Percentiles rank a stretch among this genome's conserved stretches.
These are phyloP conservation scores for Echria macrotheca DNA, from an alignment of 495 filamentous ascomycete species.

Conservation along the genomic window DNA sequence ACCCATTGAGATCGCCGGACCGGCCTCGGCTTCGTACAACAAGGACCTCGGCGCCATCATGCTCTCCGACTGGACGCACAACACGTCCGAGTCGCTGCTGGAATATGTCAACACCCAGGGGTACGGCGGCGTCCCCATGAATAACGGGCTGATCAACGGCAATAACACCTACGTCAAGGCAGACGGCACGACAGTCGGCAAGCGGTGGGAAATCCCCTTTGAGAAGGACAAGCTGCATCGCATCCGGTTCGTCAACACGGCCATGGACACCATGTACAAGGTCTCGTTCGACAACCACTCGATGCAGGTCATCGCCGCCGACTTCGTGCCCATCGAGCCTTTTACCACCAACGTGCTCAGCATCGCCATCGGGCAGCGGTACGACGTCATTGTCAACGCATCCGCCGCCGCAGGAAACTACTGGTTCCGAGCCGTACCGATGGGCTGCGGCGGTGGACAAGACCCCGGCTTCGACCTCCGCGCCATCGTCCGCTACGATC, in stretches of 20 bases:
- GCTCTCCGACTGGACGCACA: constrained; percentile 9
- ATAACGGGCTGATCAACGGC: constrained; percentile 34
- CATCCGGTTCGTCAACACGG: constrained; percentile 46
- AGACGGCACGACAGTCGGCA: neutral
- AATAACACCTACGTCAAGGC: constrained; percentile 4
- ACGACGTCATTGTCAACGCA: constrained; percentile 59
- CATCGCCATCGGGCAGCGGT: constrained; percentile 60
- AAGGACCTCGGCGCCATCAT: constrained; percentile 7
- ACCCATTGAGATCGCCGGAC: constrained; percentile 19
- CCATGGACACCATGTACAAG: constrained; percentile 9
- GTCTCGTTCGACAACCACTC: constrained; percentile 42
- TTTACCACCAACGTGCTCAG: constrained; percentile 40
- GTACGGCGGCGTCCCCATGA: constrained; percentile 8
- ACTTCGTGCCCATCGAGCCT: constrained; percentile 45
- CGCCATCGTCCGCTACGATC: constrained; percentile 17
- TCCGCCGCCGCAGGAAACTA: constrained; percentile 42
- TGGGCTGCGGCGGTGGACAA: neutral
- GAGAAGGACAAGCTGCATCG: constrained; percentile 26
- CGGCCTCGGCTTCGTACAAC: constrained; percentile 23
- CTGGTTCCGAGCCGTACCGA: constrained; percentile 42
- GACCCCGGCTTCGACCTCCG: constrained; percentile 13
- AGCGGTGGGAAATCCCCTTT: constrained; percentile 2
- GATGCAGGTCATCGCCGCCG: constrained; percentile 41
- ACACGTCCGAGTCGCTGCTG: constrained; percentile 1
- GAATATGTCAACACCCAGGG: constrained; percentile 3